Evolutionary conservation across 441 rosid species (phyloP), one percentile per base, ranked within the genome.

Genomic region (Pelargonium exstipulatum): DNA sequence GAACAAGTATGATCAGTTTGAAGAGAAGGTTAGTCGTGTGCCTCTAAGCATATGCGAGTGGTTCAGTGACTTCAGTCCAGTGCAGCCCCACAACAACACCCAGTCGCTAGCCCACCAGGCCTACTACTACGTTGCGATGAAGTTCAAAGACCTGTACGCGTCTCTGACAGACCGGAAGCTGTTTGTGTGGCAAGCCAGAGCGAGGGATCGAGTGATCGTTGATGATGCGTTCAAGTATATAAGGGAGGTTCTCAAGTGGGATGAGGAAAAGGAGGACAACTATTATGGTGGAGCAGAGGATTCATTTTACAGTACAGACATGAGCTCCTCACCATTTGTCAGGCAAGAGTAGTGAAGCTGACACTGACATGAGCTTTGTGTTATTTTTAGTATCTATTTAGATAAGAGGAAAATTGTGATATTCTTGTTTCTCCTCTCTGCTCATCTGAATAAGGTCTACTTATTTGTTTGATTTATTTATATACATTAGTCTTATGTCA

Each of bases 211-310:
- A 0, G 69, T 66, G 5, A 87, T 88, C 1, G 81, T 92, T 5
- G 88, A 90, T 17, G 98, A 92, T 71, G 95, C 94, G n/a, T 95
- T 95, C 65, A 92, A 90, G 85, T 92, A 88, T 68, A 83, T 84
- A 67, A 87, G 98, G 79, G 98, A 95, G 82, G 92, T 95, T 71
- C 85, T 95, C 67, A 92, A 87, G 77, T 95, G 99, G 99, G 95
- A 89, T 4, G 95, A 89, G 64, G 91, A 89, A 79, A 89, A 83
- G 76, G 97, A 85, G 35, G 96, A 85, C 5, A 83, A 73, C 77
- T 95, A 83, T 74, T 91, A 81, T 10, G 90, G 88, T 20, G 91
- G 83, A 35, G 87, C 74, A 43, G 98, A 90, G 81, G 98, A 92
- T 82, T 92, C 98, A 0, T 89, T 81, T 77, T 90, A 91, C 73